Base-by-base conservation (phyloP, 371 early-diverging fungal species). In the Mucor plumbeus region DNA sequence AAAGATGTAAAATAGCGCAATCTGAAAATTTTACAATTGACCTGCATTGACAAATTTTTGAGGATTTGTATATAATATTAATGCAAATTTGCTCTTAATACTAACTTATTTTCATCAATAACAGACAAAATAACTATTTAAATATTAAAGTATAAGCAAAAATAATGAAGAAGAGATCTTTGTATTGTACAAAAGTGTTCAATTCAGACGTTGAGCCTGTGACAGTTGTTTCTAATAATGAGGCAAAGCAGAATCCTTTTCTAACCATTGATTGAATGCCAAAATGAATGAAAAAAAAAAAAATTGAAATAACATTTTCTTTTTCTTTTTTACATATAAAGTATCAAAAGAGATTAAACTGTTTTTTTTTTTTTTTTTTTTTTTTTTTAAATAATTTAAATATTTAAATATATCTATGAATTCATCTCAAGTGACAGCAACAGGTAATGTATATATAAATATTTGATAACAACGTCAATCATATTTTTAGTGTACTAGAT, bases 261-360 rank as follows among this genome's bases (percentile, higher is more conserved):
- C n/a, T 47, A 47, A 19, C n/a, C 47, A 47, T 47, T 47, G 47
- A 47, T 47, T 47, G 47, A 47, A 47, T 47, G 17, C 47, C 47
- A 47, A 47, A 47, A 47, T 47, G 19, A 47, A 47, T 47, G 47
- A 47, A 47, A 47, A 44, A 44, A 44, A 44, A 47, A 44, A 26
- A 26, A 26, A 26, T 26, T 1, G 3, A 17, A 44, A 44, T 15
- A 17, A 19, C 47, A 47, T 47, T 47, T 47, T 47, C 21, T 47
- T 44, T 44, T 44, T 44, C 17, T 40, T 43, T 43, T n/a, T 47
- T 47, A 19, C n/a, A 44, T 17, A 7, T 6, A 38, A 38, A 44
- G 7, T n/a, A n/a, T 8, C 6, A 44, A 15, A 43, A 26, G 26
- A 26, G 26, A 26, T 26, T n/a, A 43, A 1, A 15, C 17, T n/a